Evolutionary conservation across 2,329 filamentous ascomycete genomes (phyloP), one percentile per base, ranked within the genome.

Genomic region (Diaporthe australafricana): DNA sequence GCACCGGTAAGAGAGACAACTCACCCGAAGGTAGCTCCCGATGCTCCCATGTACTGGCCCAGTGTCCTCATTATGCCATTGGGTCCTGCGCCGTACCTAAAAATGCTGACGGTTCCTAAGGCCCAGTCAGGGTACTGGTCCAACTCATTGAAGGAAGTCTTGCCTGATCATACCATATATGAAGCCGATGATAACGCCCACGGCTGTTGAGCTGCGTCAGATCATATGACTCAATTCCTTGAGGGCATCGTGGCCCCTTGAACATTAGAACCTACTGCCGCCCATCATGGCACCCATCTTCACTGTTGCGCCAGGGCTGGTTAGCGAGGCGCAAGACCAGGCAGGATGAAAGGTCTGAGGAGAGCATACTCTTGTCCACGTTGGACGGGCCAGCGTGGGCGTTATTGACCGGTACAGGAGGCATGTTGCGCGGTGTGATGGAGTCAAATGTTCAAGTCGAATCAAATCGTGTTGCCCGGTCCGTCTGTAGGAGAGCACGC

Each of bases 281-380:
- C 96, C 96, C 95, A 98, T 98, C 92, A 99, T 92, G 75, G 93
- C 95, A 78, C 96, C 96, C 95, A 98, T 98, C 88, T 98, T 98
- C 83, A 95, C 95, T 97, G 81, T 76, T 69, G 77, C 71, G 72
- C 72, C 79, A 81, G 78, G 81, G 80, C 76, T 70, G 68, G 57
- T 60, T 50, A 60, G 42, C 42, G 42, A 8, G 38, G 53, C 35
- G 63, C 45, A 53, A 8, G 63, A 42, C 45, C 17, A 22, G 66
- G 71, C 40, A 22, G 27, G 11, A 32, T 25, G 25, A n/a, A 48
- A 40, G 56, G 40, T 30, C 20, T 16, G 42, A 48, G 68, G 45
- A 22, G 63, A 52, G 72, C 80, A 52, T 84, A 89, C 88, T 81
- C 82, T 90, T 90, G 79, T 90, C 88, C 73, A 87, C 79, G 72